phyloP scores from a whole-genome alignment of 345 rosid genomes.

The Euphorbia tirucalli region DNA sequence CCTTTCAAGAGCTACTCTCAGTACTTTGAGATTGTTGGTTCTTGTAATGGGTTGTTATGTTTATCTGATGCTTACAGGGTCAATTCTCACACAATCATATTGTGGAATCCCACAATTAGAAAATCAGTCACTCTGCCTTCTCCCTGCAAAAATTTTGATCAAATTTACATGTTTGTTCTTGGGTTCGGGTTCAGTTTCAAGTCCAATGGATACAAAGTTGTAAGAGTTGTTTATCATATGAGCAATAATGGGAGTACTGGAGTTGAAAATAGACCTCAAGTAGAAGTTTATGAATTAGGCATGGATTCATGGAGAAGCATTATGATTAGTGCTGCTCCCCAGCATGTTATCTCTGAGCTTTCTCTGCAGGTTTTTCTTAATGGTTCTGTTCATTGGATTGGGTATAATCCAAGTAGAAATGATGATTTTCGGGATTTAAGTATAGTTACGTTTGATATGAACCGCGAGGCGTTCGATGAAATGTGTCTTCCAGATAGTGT shows the following conservation, averaged over 20 bases:
- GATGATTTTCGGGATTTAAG: slow-evolving; percentile 3
- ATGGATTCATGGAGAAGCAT: slow-evolving; percentile 30
- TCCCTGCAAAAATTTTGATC: slow-evolving; percentile 10
- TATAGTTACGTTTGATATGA: slow-evolving; percentile 22
- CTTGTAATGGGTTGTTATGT: slow-evolving; percentile 19
- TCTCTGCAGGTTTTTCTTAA: slow-evolving; percentile 24
- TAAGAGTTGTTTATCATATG: slow-evolving; percentile 24
- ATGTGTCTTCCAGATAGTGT: slow-evolving; percentile 28
- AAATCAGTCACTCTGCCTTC: slow-evolving; percentile 9
- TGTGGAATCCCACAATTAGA: slow-evolving; percentile 19
- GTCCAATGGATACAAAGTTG: slow-evolving; percentile 28
- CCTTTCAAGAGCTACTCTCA: slow-evolving; percentile 22
- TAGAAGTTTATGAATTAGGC: slow-evolving; percentile 29
- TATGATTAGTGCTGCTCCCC: slow-evolving; percentile 2
- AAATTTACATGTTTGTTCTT: slow-evolving; percentile 20
- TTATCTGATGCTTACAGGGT: slow-evolving; percentile 14
- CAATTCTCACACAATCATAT: slow-evolving; percentile 11
- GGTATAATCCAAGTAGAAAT: slow-evolving; percentile 5
- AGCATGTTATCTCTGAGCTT: slow-evolving; percentile 15
- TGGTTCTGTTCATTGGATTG: slow-evolving; percentile 44
- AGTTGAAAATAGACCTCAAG: slow-evolving; percentile 10
- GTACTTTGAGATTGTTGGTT: slow-evolving; percentile 20
- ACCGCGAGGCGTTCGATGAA: slow-evolving; percentile 26
- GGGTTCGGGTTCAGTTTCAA: slow-evolving; percentile 30
- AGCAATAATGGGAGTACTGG: neutral